phyloP scores from a whole-genome alignment of 1,139 yeast genomes.

The Blastobotrys elegans region DNA sequence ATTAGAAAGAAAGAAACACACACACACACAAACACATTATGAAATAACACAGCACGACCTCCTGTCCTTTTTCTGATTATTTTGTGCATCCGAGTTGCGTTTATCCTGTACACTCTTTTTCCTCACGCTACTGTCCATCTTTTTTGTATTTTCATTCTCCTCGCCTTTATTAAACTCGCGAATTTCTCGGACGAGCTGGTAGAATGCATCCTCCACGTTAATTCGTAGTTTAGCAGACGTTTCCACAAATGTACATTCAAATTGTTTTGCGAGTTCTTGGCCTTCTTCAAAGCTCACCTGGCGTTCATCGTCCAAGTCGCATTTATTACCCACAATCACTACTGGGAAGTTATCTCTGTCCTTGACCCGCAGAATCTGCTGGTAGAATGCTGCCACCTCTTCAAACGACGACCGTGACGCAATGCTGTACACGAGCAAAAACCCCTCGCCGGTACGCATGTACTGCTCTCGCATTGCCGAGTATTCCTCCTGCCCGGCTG shows the following conservation, averaged over 20 bases:
- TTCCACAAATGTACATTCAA: slow-evolving; percentile 78
- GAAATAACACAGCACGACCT: slow-evolving; percentile 5
- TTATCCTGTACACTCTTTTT: not conserved
- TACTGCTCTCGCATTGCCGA: slow-evolving; percentile 91
- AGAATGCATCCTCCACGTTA: slow-evolving; percentile 91
- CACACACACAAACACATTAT: not conserved
- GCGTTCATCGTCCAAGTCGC: slow-evolving; percentile 28
- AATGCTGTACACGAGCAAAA: slow-evolving; percentile 80
- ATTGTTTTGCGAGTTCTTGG: slow-evolving; percentile 60
- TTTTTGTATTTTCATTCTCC: not conserved
- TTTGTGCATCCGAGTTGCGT: not conserved
- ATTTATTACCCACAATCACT: slow-evolving; percentile 38
- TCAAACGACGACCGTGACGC: slow-evolving; percentile 82
- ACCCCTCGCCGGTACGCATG: slow-evolving; percentile 93
- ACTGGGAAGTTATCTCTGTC: slow-evolving; percentile 42
- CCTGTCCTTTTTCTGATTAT: not conserved
- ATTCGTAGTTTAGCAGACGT: slow-evolving; percentile 91
- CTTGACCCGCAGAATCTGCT: slow-evolving; percentile 85
- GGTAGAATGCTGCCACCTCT: slow-evolving; percentile 75
- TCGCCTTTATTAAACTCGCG: slow-evolving; percentile 37
- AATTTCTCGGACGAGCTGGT: slow-evolving; percentile 63
- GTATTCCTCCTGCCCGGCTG: slow-evolving; percentile 98
- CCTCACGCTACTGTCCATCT: not conserved
- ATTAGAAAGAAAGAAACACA: slow-evolving; percentile 1
- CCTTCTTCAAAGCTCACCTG: slow-evolving; percentile 80